A percentile compares a stretch with the other conserved stretches of the same genome.
phyloP scores from a whole-genome alignment of 768 basidiomycete genomes.

The Hortiboletus flavorubellus region DNA sequence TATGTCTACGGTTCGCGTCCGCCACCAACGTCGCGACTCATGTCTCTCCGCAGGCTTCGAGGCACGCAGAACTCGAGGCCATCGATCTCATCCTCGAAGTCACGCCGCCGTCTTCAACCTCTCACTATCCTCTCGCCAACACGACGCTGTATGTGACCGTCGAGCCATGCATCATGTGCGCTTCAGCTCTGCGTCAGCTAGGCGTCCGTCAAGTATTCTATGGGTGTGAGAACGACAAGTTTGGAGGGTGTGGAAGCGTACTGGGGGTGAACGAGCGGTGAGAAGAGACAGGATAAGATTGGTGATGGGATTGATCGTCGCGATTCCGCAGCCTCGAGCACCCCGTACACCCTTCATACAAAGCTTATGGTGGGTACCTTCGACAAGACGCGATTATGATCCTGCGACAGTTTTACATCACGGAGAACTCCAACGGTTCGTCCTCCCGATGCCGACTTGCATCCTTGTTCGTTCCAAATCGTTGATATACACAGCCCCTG shows the following conservation, averaged over 20 bases:
- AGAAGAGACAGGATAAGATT: slow-evolving; percentile 19
- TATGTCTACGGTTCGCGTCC: slow-evolving; percentile 34
- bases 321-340: slow-evolving; percentile 54
- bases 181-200: slow-evolving; percentile 89
- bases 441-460: neutral
- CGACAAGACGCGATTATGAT: slow-evolving; percentile 87
- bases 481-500: slow-evolving; percentile 59
- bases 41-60: slow-evolving; percentile 64
- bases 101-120: slow-evolving; percentile 41
- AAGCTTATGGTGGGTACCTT: slow-evolving; percentile 70
- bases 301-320: neutral
- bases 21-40: neutral
- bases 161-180: slow-evolving; percentile 99
- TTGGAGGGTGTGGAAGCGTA: slow-evolving; percentile 96
- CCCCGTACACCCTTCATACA: slow-evolving; percentile 70
- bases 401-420: slow-evolving; percentile 84
- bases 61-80: slow-evolving; percentile 96
- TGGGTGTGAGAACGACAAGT: slow-evolving; percentile 93
- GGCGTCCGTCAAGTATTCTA: slow-evolving; percentile 90
- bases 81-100: slow-evolving; percentile 83
- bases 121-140: slow-evolving; percentile 61
- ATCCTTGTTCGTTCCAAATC: slow-evolving; percentile 1
- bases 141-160: slow-evolving; percentile 97
- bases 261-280: slow-evolving; percentile 80
- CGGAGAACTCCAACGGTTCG: slow-evolving; percentile 88